phyloP scores from a whole-genome alignment of 208 protist species.

The Wallacemonas sp. region DNA sequence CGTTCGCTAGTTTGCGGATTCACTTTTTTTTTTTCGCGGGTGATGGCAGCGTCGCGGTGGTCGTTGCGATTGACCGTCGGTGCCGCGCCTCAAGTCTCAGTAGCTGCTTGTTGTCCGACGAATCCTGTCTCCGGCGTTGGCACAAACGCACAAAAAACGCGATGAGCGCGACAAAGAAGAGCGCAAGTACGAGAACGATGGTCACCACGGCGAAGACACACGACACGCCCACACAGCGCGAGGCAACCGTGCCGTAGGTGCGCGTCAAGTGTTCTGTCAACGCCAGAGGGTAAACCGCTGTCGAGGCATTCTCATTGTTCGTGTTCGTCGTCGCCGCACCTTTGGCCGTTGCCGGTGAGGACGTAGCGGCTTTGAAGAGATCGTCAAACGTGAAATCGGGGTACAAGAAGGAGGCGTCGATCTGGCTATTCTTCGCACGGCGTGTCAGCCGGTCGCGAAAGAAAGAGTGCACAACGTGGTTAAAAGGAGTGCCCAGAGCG shows the following conservation, averaged over 20 bases:
- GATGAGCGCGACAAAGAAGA: not conserved
- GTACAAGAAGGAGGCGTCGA: not conserved
- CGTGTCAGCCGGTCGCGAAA: slow-evolving; percentile 1
- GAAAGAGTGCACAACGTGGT: not conserved
- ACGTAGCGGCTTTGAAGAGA: not conserved
- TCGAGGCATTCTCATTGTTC: not conserved
- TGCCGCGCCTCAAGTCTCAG: not conserved
- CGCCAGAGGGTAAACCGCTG: not conserved
- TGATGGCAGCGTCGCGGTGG: not conserved
- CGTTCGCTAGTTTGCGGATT: too few species aligned
- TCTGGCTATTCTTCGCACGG: not conserved
- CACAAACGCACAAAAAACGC: slow-evolving; percentile 9
- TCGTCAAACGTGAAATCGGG: not conserved
- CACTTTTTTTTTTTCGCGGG: too few species aligned
- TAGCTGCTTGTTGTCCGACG: not conserved
- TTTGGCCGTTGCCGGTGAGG: too few species aligned
- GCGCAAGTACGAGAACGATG: not conserved
- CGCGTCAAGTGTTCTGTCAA: not conserved
- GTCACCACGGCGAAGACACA: slow-evolving; percentile 7
- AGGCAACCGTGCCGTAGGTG: not conserved
- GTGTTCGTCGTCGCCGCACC: not conserved
- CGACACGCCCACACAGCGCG: slow-evolving; percentile 1
- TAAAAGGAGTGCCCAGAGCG: too few species aligned
- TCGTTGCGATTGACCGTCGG: not conserved
- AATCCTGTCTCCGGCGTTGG: not conserved